Conservation (phyloP, 495 filamentous ascomycete species). For the Aspergillus asperescens region DNA sequence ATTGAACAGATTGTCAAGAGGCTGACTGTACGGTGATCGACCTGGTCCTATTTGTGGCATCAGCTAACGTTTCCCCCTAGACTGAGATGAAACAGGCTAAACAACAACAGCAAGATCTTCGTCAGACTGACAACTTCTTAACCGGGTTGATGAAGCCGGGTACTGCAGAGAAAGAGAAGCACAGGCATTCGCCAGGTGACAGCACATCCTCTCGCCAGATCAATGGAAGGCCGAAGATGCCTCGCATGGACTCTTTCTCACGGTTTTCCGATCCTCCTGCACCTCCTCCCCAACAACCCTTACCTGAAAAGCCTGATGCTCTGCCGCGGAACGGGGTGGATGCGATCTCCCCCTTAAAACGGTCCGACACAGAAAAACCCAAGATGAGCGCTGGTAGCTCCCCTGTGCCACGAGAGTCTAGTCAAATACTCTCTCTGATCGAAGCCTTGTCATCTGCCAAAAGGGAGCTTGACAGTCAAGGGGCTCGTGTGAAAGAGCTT, state of each 20-base stretch:
- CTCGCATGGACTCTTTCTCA: conserved; percentile 51
- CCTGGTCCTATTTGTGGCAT: neutral
- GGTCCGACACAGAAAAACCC: conserved; percentile 68
- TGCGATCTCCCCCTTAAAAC: conserved; percentile 54
- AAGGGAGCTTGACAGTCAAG: conserved; percentile 74
- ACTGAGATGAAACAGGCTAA: conserved; percentile 81
- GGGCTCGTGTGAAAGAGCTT: conserved; percentile 69
- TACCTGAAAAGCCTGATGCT: conserved; percentile 84
- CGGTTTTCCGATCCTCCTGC: conserved; percentile 85
- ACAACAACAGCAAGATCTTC: conserved; percentile 79
- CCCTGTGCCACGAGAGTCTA: conserved; percentile 59
- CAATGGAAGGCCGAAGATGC: conserved; percentile 49
- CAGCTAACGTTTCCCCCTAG: conserved; percentile 45
- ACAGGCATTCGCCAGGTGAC: conserved; percentile 36
- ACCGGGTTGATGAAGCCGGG: conserved; percentile 67
- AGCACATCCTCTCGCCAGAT: conserved; percentile 34
- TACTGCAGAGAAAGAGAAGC: conserved; percentile 56
- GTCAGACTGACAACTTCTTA: conserved; percentile 75
- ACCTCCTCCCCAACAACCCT: conserved; percentile 83
- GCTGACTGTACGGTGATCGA: conserved; percentile 63
- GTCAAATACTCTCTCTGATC: conserved; percentile 72
- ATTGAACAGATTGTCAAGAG: conserved; percentile 94
- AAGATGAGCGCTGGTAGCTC: conserved; percentile 53
- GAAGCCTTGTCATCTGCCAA: conserved; percentile 76
- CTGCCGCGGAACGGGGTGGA: conserved; percentile 42